These are phyloP conservation scores for Barnettozyma botsteinii DNA, from an alignment of 805 yeast genomes.

Conservation along the genomic window DNA sequence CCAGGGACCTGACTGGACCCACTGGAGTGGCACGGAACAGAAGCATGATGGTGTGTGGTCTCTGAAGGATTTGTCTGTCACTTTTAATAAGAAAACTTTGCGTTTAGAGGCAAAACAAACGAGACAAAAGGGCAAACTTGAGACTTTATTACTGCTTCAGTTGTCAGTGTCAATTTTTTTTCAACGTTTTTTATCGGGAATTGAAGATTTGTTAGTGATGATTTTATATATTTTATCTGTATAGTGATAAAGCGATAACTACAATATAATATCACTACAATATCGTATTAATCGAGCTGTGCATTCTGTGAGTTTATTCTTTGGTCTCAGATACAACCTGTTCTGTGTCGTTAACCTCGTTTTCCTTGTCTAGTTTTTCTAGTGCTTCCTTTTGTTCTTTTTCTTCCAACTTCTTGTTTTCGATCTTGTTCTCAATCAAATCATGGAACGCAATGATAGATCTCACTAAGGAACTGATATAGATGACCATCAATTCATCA, in stretches of 20 bases:
- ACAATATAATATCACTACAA: not conserved
- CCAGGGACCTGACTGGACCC: too few species aligned
- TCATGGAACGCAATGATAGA: conserved; percentile 96
- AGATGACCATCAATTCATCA: conserved; percentile 92
- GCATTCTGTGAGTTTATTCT: not conserved
- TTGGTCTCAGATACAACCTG: not conserved
- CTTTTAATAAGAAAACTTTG: too few species aligned
- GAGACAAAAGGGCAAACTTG: too few species aligned
- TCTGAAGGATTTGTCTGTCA: too few species aligned
- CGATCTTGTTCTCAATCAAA: conserved; percentile 90
- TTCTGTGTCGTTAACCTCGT: conserved; percentile 7
- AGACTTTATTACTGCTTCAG: too few species aligned
- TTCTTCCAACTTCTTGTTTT: conserved; percentile 52
- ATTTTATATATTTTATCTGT: too few species aligned
- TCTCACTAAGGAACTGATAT: conserved; percentile 83
- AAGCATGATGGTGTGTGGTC: too few species aligned
- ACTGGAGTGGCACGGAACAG: too few species aligned
- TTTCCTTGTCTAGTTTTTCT: conserved; percentile 3
- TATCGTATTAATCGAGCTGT: too few species aligned
- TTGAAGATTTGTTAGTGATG: too few species aligned
- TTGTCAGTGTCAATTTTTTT: not conserved
- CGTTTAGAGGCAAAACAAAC: too few species aligned
- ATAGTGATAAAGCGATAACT: too few species aligned
- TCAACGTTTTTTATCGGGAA: conserved; percentile 9
- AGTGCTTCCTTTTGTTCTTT: conserved; percentile 12